phyloP scores from a whole-genome alignment of 306 rosid genomes.

The Nissolia schottii region DNA sequence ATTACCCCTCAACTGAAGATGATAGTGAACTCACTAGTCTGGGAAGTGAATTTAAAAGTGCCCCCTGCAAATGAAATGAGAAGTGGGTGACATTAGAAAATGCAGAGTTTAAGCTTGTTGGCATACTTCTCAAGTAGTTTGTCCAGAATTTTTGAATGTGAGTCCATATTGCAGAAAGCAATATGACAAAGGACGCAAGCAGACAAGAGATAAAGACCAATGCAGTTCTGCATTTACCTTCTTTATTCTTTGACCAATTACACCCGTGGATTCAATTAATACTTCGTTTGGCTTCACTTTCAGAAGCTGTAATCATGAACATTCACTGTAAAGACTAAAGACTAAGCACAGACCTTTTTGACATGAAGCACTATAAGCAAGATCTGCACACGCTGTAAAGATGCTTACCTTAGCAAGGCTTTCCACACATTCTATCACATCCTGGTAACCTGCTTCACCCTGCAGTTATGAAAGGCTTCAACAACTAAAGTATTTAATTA shows the following conservation, averaged over 20 bases:
- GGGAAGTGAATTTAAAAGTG: slow-evolving; percentile 77
- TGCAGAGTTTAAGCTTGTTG: not conserved
- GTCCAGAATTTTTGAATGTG: slow-evolving; percentile 5
- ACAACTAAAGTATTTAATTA: not conserved
- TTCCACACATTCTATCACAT: slow-evolving; percentile 56
- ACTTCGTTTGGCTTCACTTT: slow-evolving; percentile 67
- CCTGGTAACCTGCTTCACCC: slow-evolving; percentile 93
- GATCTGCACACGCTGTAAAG: not conserved
- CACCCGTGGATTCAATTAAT: slow-evolving; percentile 86
- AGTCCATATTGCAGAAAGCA: not conserved
- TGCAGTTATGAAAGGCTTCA: slow-evolving; percentile 36
- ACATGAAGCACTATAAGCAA: not conserved
- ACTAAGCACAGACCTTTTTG: slow-evolving; percentile 1
- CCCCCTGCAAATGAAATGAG: slow-evolving; percentile 52
- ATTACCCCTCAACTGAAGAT: slow-evolving; percentile 64
- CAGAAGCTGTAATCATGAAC: slow-evolving; percentile 52
- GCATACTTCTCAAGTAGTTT: slow-evolving; percentile 10
- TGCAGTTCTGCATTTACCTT: slow-evolving; percentile 44
- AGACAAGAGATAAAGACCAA: not conserved
- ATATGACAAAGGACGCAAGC: slow-evolving; percentile 8
- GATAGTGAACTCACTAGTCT: slow-evolving; percentile 60
- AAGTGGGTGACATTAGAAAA: not conserved
- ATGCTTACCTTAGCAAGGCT: slow-evolving; percentile 62
- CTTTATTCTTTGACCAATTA: slow-evolving; percentile 86
- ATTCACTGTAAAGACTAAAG: slow-evolving; percentile 1